Percentiles rank a stretch among this genome's conserved stretches.
Evolutionary conservation across 768 basidiomycete genomes (phyloP).

Genomic region (Collybia nuda): DNA sequence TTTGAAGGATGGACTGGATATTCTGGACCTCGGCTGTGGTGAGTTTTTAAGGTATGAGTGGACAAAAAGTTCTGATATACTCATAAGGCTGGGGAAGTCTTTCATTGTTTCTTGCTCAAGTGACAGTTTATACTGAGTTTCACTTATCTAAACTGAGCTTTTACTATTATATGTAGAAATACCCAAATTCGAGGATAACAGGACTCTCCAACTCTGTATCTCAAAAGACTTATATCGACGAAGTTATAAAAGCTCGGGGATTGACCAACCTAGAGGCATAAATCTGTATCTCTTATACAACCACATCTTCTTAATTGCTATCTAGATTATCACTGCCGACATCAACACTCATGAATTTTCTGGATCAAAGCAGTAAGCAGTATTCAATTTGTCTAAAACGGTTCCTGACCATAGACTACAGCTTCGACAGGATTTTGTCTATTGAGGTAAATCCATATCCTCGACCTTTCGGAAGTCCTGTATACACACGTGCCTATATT

Average conservation of each 20-base stretch:
- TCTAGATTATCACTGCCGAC: slow-evolving; percentile 65
- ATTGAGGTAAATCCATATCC: slow-evolving; percentile 46
- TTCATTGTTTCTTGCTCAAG: slow-evolving; percentile 62
- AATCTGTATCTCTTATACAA: not conserved
- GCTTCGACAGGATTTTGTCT: slow-evolving; percentile 70
- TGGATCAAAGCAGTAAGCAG: slow-evolving; percentile 39
- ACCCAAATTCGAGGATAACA: slow-evolving; percentile 60
- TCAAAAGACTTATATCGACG: slow-evolving; percentile 65
- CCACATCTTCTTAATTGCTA: not conserved
- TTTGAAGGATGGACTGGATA: slow-evolving; percentile 57
- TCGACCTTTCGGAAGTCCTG: not conserved
- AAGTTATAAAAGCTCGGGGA: slow-evolving; percentile 43
- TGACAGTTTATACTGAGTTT: slow-evolving; percentile 14
- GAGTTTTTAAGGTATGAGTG: slow-evolving; percentile 12
- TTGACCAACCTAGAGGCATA: slow-evolving; percentile 53
- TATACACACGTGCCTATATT: not conserved
- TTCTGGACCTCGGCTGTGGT: slow-evolving; percentile 73
- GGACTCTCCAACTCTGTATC: slow-evolving; percentile 69
- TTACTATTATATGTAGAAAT: slow-evolving; percentile 43
- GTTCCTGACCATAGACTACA: slow-evolving; percentile 16
- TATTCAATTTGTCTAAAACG: not conserved
- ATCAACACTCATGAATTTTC: slow-evolving; percentile 64
- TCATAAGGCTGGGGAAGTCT: slow-evolving; percentile 70
- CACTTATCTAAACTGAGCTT: not conserved
- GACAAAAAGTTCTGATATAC: not conserved